Evolutionary conservation across 148 eudicot species (phyloP), one percentile per base, ranked within the genome.

Genomic region (Fallopia convolvulus): DNA sequence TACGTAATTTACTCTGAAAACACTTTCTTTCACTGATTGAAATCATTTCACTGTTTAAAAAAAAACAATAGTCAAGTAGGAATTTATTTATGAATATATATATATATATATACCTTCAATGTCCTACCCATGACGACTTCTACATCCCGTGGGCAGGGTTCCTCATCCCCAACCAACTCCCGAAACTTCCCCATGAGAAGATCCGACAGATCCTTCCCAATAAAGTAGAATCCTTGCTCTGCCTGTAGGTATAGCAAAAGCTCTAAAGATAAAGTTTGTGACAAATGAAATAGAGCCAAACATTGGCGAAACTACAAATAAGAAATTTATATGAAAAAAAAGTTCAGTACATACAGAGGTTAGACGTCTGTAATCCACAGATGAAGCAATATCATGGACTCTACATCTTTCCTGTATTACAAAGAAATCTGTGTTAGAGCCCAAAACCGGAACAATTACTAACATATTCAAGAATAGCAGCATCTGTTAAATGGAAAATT

Each of bases 121-220:
- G 83, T 94, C 81, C 98, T 94, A 55, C 98, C 97, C 98, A 94
- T 94, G 71, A 94, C 92, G 75, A 94, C 98, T 86, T 92, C 97
- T 73, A 90, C 97, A 77, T 90, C 95, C 74, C 87, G 90, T 32
- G 92, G 87, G 26, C 52, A 74, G 75, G 90, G 83, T 52, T 63
- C 66, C 17, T 86, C 77, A 66, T 88, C 84, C 79, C 95, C 97
- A 23, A 90, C 80, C 75, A 92, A 80, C 78, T 84, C 74, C 77
- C 83, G 82, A 82, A 92, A 94, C 80, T 86, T 81, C 39, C 85
- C 85, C 85, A 81, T 85, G 61, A 94, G 91, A 82, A 94, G 49
- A 49, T 77, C 80, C 5, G 91, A 88, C 32, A 82, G 79, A 40
- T 89, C 84, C 75, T 80, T 84, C 61, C 92, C 93, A 55, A 89